Evolutionary conservation across 2,329 filamentous ascomycete species (phyloP).

Genomic region (Penicillium sp.): DNA sequence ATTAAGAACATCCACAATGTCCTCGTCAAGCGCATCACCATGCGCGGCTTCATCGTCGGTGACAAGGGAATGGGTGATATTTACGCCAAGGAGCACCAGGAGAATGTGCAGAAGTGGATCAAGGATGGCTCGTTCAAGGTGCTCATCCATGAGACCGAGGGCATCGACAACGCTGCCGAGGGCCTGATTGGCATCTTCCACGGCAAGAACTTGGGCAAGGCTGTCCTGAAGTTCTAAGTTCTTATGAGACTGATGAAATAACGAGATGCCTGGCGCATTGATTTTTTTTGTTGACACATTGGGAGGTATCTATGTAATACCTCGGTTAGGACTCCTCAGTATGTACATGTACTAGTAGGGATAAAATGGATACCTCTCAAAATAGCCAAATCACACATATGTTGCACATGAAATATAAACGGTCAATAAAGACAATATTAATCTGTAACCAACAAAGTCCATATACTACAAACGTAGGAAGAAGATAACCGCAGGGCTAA

Average conservation of each 20-base stretch:
- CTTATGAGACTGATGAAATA: constrained; percentile 9
- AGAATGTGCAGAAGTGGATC: constrained; percentile 68
- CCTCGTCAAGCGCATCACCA: constrained; percentile 56
- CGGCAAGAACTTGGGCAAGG: constrained; percentile 81
- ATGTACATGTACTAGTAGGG: not conserved
- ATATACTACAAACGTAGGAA: not conserved
- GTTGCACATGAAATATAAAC: not conserved
- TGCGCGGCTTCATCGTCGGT: constrained; percentile 68
- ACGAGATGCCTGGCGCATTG: constrained; percentile 9
- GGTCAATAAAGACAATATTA: not conserved
- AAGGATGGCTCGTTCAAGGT: constrained; percentile 65
- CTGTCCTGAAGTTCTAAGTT: constrained; percentile 60
- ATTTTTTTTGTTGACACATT: constrained; percentile 1
- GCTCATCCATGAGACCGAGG: constrained; percentile 59
- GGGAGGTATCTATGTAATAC: constrained; percentile 3
- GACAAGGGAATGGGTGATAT: constrained; percentile 58
- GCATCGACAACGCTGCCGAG: constrained; percentile 67
- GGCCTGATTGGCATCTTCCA: constrained; percentile 66
- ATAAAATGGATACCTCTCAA: not conserved
- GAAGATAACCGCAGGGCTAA: constrained; percentile 12
- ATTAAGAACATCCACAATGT: constrained; percentile 58
- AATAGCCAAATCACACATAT: not conserved
- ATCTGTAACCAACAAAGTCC: not conserved
- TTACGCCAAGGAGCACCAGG: constrained; percentile 62
- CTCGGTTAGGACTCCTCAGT: constrained; percentile 11